These are phyloP conservation scores for Ligustrum vulgare DNA, from an alignment of 257 asterid species.

Conservation along the genomic window DNA sequence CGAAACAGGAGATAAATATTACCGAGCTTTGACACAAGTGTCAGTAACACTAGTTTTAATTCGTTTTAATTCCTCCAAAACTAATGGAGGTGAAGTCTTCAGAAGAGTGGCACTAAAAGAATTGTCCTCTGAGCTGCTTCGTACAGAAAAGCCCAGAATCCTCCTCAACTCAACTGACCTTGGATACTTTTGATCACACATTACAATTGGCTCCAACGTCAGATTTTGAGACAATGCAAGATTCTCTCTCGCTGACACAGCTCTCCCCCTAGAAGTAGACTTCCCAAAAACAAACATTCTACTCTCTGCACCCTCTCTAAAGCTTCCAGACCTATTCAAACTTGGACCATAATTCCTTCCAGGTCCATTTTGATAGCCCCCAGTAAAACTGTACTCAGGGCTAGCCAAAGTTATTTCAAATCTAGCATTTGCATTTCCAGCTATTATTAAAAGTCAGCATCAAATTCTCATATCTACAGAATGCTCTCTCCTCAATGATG, in stretches of 20 bases:
- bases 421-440: constrained; percentile 59
- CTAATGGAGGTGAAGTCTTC: constrained; percentile 60
- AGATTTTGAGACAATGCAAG: constrained; percentile 64
- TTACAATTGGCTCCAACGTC: constrained; percentile 63
- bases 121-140: constrained; percentile 67
- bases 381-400: constrained; percentile 63
- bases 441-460: constrained; percentile 46
- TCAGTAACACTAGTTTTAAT: constrained; percentile 60
- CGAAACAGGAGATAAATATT: neutral
- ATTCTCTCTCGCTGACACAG: constrained; percentile 49
- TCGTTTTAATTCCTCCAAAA: constrained; percentile 69
- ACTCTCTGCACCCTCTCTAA: constrained; percentile 68
- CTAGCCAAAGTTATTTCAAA: constrained; percentile 68
- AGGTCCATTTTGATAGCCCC: constrained; percentile 64
- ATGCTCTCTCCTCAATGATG: constrained; percentile 17
- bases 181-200: constrained; percentile 53
- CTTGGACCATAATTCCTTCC: constrained; percentile 59
- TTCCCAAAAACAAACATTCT: constrained; percentile 60
- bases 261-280: constrained; percentile 56
- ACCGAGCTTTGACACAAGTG: constrained; percentile 71
- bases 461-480: constrained; percentile 38
- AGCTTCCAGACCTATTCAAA: constrained; percentile 75
- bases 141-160: constrained; percentile 59
- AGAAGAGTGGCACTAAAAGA: constrained; percentile 53
- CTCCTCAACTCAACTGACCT: constrained; percentile 71